These are phyloP conservation scores for Cyberlindnera samutprakarnensis DNA, from an alignment of 805 yeast species.

Conservation along the genomic window DNA sequence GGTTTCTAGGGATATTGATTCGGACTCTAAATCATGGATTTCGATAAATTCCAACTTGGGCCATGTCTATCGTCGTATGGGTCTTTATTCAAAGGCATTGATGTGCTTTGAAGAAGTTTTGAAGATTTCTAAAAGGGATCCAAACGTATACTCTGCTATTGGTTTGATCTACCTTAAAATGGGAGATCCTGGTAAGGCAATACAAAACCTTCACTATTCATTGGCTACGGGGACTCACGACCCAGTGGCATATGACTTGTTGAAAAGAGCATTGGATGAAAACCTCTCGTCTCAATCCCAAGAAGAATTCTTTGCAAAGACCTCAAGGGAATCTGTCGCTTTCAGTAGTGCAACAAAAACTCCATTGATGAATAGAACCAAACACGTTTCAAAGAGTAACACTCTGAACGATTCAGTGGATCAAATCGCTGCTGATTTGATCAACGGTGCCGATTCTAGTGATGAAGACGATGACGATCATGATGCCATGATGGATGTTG, in stretches of 20 bases:
- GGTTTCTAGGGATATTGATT: conserved; percentile 59
- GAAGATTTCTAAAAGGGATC: conserved; percentile 59
- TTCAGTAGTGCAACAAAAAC: conserved; percentile 17
- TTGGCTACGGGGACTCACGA: conserved; percentile 73
- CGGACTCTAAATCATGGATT: conserved; percentile 77
- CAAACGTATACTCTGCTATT: conserved; percentile 73
- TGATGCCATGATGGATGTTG: conserved; percentile 55
- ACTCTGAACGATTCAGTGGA: conserved; percentile 16
- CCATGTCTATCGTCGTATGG: conserved; percentile 72
- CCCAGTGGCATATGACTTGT: conserved; percentile 74
- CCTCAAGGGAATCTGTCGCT: too few relatives aligned
- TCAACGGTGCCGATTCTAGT: conserved; percentile 29
- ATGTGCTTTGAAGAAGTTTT: conserved; percentile 71
- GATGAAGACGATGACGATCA: conserved; percentile 32
- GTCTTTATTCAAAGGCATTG: conserved; percentile 57
- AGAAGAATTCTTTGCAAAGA: conserved; percentile 22
- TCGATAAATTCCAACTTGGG: conserved; percentile 84
- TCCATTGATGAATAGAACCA: conserved; percentile 21
- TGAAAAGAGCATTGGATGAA: conserved; percentile 69
- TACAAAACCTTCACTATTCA: conserved; percentile 73
- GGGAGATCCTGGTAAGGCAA: conserved; percentile 57
- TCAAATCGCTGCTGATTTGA: conserved; percentile 20
- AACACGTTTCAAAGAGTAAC: conserved; percentile 2
- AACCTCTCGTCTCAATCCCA: conserved; percentile 25
- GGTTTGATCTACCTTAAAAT: conserved; percentile 75